phyloP scores from a whole-genome alignment of 805 yeast species.

The Candida morakotiae region DNA sequence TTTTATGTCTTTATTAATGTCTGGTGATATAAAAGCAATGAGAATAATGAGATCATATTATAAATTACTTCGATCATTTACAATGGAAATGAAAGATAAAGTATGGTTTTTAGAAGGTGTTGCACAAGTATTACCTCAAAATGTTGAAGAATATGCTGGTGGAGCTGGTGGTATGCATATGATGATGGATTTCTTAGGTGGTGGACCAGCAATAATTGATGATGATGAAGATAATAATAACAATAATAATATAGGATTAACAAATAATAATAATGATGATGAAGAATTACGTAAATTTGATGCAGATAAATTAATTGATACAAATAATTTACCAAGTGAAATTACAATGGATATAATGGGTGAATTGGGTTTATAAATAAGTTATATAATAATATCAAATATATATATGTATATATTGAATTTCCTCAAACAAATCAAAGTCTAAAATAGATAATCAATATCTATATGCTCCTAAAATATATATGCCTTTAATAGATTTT shows the following conservation, averaged over 20 bases:
- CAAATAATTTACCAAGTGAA: slow-evolving; percentile 55
- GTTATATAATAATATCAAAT: slow-evolving; percentile 12
- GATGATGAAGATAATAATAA: slow-evolving; percentile 14
- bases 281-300: slow-evolving; percentile 36
- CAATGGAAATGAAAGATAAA: slow-evolving; percentile 80
- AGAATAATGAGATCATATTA: slow-evolving; percentile 88
- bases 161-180: slow-evolving; percentile 86
- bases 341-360: slow-evolving; percentile 50
- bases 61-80: slow-evolving; percentile 72
- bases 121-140: slow-evolving; percentile 81
- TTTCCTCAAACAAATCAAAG: not conserved
- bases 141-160: slow-evolving; percentile 86
- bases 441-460: slow-evolving; percentile 1
- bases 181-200: slow-evolving; percentile 86
- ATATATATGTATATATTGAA: not conserved
- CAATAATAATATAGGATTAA: slow-evolving; percentile 17
- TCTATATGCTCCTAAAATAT: too few species aligned
- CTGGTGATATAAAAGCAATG: slow-evolving; percentile 85
- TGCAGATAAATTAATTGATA: slow-evolving; percentile 47
- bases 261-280: not conserved
- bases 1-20: slow-evolving; percentile 71
- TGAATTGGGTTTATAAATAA: slow-evolving; percentile 38
- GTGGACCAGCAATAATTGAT: slow-evolving; percentile 43
- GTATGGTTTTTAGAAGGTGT: slow-evolving; percentile 96
- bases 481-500: not conserved